Evolutionary conservation across 2,329 filamentous ascomycete species (phyloP).

Genomic region (Pestalotiopsis sp.): DNA sequence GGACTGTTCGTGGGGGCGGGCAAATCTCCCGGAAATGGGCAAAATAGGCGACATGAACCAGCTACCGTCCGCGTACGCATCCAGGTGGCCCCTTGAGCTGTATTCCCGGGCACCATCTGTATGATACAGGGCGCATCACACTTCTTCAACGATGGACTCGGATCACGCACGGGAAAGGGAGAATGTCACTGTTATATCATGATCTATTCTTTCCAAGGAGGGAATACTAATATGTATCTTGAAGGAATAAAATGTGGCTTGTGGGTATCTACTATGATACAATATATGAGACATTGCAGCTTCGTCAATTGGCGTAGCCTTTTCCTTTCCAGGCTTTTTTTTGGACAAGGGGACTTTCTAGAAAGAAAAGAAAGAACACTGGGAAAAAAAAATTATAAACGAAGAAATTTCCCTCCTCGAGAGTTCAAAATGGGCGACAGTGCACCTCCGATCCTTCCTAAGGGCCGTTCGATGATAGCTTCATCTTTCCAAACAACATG

Average conservation of each 20-base stretch:
- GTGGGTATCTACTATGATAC: slow-evolving; percentile 7
- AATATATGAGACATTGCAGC: not conserved
- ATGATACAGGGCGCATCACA: no score
- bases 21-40: not conserved
- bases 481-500: slow-evolving; percentile 11
- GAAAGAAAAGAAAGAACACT: not conserved
- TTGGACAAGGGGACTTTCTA: not conserved
- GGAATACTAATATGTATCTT: no score
- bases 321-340: not conserved
- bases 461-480: not conserved
- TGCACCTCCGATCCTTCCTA: not conserved
- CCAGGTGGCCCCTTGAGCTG: not conserved
- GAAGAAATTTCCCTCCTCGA: not conserved
- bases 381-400: not conserved
- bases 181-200: no score
- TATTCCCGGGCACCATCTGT: no score
- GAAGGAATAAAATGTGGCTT: not conserved
- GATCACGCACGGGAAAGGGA: no score
- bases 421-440: not conserved
- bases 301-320: not conserved
- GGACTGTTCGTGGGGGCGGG: not conserved
- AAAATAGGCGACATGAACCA: not conserved
- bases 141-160: no score
- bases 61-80: not conserved
- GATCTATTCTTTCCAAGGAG: no score